phyloP scores from a whole-genome alignment of 148 eudicot species.

The Linanthus parryae region DNA sequence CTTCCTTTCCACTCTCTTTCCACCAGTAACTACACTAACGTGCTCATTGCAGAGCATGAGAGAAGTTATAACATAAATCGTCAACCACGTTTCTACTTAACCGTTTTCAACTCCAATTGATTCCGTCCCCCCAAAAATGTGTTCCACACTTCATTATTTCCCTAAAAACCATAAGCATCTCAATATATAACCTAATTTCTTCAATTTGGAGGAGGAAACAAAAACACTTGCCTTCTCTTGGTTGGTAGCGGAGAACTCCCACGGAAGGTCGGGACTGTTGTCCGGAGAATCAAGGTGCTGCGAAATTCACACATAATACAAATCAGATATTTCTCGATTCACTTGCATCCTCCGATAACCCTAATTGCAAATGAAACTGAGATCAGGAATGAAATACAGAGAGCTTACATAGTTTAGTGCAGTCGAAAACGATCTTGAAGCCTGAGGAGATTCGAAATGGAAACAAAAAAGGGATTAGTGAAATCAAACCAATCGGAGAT shows the following conservation, averaged over 20 bases:
- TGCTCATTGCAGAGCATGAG: too few species aligned
- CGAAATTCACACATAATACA: conserved; percentile 4
- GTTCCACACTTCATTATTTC: not conserved
- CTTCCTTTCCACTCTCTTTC: too few species aligned
- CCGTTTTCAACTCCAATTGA: not conserved
- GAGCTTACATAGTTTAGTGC: conserved; percentile 88
- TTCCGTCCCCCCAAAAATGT: not conserved
- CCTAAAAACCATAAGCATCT: not conserved
- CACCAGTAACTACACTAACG: too few species aligned
- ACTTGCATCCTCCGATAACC: not conserved
- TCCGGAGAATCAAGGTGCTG: conserved; percentile 92
- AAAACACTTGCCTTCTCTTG: conserved; percentile 42
- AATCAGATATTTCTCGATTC: not conserved
- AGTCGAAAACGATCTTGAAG: conserved; percentile 71
- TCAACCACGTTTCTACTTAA: not conserved
- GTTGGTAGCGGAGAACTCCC: conserved; percentile 69
- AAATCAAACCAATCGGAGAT: not conserved
- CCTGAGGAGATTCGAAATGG: conserved; percentile 26
- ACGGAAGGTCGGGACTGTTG: conserved; percentile 65
- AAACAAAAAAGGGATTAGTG: conserved; percentile 8
- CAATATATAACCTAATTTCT: not conserved
- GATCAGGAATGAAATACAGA: not conserved
- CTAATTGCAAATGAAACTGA: not conserved
- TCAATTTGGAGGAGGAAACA: too few species aligned
- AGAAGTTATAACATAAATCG: not conserved